Evolutionary conservation across 1,284 basidiomycete species (phyloP).

Genomic region (Neotropicomus parvogracilis): DNA sequence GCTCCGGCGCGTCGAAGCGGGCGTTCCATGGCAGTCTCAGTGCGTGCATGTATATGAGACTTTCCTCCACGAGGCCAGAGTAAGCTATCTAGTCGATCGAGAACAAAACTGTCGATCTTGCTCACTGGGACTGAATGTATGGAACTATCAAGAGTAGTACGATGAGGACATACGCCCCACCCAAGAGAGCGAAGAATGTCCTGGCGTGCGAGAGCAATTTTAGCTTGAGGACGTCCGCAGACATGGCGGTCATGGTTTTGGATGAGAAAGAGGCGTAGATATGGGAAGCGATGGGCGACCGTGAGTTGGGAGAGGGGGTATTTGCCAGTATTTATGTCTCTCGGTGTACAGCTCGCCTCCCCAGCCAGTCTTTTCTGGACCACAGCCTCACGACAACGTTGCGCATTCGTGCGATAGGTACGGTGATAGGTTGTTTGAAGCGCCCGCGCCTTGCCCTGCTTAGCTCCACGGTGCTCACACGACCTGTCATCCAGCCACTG

Average conservation of each 20-base stretch:
- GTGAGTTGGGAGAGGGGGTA: neutral
- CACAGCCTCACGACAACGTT: neutral
- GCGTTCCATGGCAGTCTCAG: slow-evolving; percentile 63
- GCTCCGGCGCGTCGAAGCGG: slow-evolving; percentile 65
- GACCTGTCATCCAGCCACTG: slow-evolving; percentile 5
- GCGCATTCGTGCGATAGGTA: neutral
- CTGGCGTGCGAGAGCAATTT: slow-evolving; percentile 35
- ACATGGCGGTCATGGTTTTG: slow-evolving; percentile 10
- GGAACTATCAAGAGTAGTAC: slow-evolving; percentile 59
- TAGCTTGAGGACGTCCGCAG: slow-evolving; percentile 3
- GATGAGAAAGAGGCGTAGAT: neutral
- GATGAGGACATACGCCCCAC: slow-evolving; percentile 51
- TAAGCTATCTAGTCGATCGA: slow-evolving; percentile 10
- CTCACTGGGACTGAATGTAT: slow-evolving; percentile 72
- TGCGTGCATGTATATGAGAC: slow-evolving; percentile 64
- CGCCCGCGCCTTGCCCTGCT: neutral
- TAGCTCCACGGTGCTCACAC: slow-evolving; percentile 16
- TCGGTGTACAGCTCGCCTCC: neutral
- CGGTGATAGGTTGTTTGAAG: neutral
- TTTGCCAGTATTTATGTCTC: slow-evolving; percentile 19
- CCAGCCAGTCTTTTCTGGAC: slow-evolving; percentile 8
- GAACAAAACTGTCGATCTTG: slow-evolving; percentile 18
- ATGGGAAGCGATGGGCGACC: too few relatives aligned
- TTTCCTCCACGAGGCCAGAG: slow-evolving; percentile 25
- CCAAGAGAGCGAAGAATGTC: slow-evolving; percentile 37